phyloP scores from a whole-genome alignment of 306 rosid genomes.

The Casuarina equisetifolia region DNA sequence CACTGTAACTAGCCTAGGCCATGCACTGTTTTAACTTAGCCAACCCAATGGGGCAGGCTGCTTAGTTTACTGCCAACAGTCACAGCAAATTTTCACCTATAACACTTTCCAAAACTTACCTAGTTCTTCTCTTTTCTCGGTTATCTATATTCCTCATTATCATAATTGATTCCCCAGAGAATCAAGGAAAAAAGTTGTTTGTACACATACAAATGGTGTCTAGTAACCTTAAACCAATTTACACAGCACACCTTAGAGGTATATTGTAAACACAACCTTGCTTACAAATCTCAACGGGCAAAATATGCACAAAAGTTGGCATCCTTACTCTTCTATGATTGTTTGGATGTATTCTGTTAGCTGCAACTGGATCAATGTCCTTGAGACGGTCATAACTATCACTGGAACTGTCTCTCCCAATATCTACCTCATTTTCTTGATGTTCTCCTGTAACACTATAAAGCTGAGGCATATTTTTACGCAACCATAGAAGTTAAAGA shows the following conservation, averaged over 20 bases:
- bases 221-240: background rate
- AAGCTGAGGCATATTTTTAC: conserved; percentile 1
- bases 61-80: background rate
- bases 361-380: conserved; percentile 80
- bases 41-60: background rate
- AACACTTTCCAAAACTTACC: background rate
- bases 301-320: conserved; percentile 19
- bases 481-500: background rate
- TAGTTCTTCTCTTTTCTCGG: background rate
- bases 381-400: conserved; percentile 58
- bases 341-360: conserved; percentile 90
- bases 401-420: conserved; percentile 37
- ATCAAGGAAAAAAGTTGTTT: background rate
- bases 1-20: background rate
- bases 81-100: background rate
- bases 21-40: background rate
- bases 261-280: background rate
- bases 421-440: conserved; percentile 25
- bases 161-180: background rate
- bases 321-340: conserved; percentile 71
- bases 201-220: background rate
- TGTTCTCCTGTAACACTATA: conserved; percentile 35
- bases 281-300: conserved; percentile 5
- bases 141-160: background rate
- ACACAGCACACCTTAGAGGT: background rate